These are phyloP conservation scores for Ramaria rubella DNA, from an alignment of 768 basidiomycete species.

Conservation along the genomic window DNA sequence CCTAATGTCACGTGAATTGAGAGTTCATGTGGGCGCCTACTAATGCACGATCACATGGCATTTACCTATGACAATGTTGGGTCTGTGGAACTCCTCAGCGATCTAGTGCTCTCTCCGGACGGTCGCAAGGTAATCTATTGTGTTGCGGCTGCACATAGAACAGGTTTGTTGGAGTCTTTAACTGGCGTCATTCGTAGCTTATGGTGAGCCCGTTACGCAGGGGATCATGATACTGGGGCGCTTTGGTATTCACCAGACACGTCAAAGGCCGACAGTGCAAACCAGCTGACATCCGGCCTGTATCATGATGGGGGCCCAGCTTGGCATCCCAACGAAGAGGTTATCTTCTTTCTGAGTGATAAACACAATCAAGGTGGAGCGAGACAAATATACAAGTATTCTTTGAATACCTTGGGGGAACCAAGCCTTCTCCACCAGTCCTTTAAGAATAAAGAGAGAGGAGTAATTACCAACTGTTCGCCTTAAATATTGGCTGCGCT, in stretches of 20 bases:
- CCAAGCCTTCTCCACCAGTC: neutral
- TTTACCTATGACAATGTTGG: conserved; percentile 5
- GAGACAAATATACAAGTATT: conserved; percentile 4
- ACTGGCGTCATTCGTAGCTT: neutral
- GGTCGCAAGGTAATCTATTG: conserved; percentile 5
- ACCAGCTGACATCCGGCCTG: conserved; percentile 9
- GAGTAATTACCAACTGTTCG: neutral
- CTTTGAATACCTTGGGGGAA: conserved; percentile 4
- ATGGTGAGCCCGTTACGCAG: neutral
- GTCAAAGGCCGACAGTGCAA: conserved; percentile 6
- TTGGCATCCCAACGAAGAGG: conserved; percentile 2
- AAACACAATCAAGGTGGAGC: conserved; percentile 4
- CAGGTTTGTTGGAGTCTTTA: neutral
- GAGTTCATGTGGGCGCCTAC: too few relatives aligned
- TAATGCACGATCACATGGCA: neutral
- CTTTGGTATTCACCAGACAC: conserved; percentile 10
- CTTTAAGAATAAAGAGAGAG: conserved; percentile 4
- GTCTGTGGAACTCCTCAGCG: neutral
- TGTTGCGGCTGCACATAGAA: conserved; percentile 1
- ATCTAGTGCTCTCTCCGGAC: conserved; percentile 7
- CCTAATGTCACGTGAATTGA: too few relatives aligned
- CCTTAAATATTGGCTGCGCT: neutral
- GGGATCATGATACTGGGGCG: neutral
- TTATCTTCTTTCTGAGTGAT: conserved; percentile 11
- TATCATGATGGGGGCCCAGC: conserved; percentile 4